Evolutionary conservation across 495 filamentous ascomycete genomes (phyloP), one percentile per base, ranked within the genome.

Genomic region (Chaetomidium leptoderma): DNA sequence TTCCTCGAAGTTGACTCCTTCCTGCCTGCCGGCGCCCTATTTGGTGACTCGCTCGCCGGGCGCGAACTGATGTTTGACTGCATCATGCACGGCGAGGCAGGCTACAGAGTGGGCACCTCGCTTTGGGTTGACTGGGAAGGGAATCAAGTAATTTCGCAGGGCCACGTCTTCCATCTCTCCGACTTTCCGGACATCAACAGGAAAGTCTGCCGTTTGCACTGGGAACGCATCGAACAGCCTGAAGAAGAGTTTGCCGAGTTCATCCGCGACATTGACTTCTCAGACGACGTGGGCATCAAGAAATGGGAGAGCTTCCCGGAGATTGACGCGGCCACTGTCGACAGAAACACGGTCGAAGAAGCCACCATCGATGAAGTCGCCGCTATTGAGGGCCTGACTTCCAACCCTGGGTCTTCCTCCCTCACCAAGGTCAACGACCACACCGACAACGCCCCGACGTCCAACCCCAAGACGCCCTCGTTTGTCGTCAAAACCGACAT

Each of bases 1-100:
- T 68, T 64, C 19, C 27, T 62, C 14, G 63, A 70, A 49, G 39
- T 55, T 2, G 65, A 68, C 29, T 40, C 67, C 0, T 67, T 62
- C 47, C 54, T 67, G 4, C 65, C 65, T 4, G 29, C 49, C 6
- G 21, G n/a, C 10, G 17, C 26, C 16, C 6, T 5, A 0, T 36
- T 37, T 26, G 32, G 23, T 0, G 0, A 27, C 0, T 17, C 54
- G 0, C 65, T 65, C 21, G 16, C 35, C 0, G 6, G 51, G 13
- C 52, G 48, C 10, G 62, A 58, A 0, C 53, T 55, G 16, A 24
- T 29, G 0, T 29, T 42, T 3, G 50, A 9, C 3, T 47, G 58
- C n/a, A 4, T n/a, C n/a, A n/a, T n/a, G n/a, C n/a, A 56, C 9
- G 63, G 58, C 2, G 10, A 54, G 8, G 9, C 53, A 0, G 66